These are phyloP conservation scores for Aphanomyces euteiches DNA, from an alignment of 352 stramenopile species.

Conservation along the genomic window DNA sequence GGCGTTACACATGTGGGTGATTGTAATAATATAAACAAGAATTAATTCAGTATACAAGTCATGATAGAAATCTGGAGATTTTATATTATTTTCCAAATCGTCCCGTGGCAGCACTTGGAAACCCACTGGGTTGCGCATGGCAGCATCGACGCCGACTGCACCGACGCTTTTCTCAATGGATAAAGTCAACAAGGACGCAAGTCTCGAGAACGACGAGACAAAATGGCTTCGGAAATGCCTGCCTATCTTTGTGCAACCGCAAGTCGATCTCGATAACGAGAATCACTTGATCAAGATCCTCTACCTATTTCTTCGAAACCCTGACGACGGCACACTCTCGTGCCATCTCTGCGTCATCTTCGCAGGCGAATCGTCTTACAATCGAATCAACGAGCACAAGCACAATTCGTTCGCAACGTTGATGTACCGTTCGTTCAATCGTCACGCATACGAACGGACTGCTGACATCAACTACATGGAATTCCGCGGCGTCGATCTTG, in stretches of 20 bases:
- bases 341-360: slow-evolving; percentile 84
- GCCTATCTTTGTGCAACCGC: slow-evolving; percentile 76
- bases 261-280: slow-evolving; percentile 76
- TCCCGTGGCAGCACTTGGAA: too few relatives aligned
- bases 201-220: slow-evolving; percentile 39
- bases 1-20: too few relatives aligned
- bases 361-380: slow-evolving; percentile 80
- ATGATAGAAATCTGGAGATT: too few relatives aligned
- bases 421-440: slow-evolving; percentile 82
- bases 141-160: slow-evolving; percentile 33
- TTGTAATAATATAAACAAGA: too few relatives aligned
- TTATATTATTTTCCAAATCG: too few relatives aligned
- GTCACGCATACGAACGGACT: slow-evolving; percentile 80
- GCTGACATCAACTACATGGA: slow-evolving; percentile 89
- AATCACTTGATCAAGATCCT: slow-evolving; percentile 82
- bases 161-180: slow-evolving; percentile 6
- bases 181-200: background rate
- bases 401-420: slow-evolving; percentile 77
- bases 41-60: too few relatives aligned
- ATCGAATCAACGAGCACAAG: slow-evolving; percentile 58
- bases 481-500: slow-evolving; percentile 68
- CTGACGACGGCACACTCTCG: slow-evolving; percentile 47
- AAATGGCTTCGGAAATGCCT: slow-evolving; percentile 75
- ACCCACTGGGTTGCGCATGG: background rate
- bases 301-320: slow-evolving; percentile 66